Base-by-base conservation (phyloP, 441 rosid genomes). In the Corymbia citriodora region DNA sequence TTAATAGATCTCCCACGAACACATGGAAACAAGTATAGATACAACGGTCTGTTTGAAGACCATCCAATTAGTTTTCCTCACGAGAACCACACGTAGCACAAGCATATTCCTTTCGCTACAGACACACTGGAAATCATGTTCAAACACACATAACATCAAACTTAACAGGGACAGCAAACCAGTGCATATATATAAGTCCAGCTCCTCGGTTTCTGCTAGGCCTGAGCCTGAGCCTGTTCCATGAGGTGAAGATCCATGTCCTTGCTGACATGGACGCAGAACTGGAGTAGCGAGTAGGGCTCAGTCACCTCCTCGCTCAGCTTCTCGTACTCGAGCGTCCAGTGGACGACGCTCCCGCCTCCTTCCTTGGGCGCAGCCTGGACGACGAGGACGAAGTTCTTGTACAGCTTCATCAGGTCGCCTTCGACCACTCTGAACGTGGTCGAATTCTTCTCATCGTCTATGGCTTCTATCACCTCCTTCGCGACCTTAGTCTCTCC, bases 331-430 rank as follows among this genome's bases (percentile, higher is more conserved):
- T 91, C 88, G 27, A 91, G 68, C 8, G 87, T 91, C 92, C 89
- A 91, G 65, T 89, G 90, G 79, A 91, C 89, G 82, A 91, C 54
- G 85, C 88, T 89, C 68, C 57, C 93, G 10, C 70, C 90, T 16
- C 70, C 52, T 74, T 74, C 92, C 50, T 61, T 92, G 27, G 85
- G 89, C 23, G 92, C 79, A 18, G 88, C 92, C 72, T 88, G 90
- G 81, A 92, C 90, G 9, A 11, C 12, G 31, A 72, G 6, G 18
- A 49, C 9, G 82, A 93, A 90, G 90, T 57, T 90, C 89, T 91
- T 91, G 90, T 91, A 93, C 70, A 90, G 90, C 72, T 92, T 90
- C 92, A 93, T 54, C 27, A 93, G 88, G 83, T 93, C 90, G 4
- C 94, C 94, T 83, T 91, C 91, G 13, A 90, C 89, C 61, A 91